phyloP scores from a whole-genome alignment of 306 rosid genomes.

The Astragalus membranaceus region DNA sequence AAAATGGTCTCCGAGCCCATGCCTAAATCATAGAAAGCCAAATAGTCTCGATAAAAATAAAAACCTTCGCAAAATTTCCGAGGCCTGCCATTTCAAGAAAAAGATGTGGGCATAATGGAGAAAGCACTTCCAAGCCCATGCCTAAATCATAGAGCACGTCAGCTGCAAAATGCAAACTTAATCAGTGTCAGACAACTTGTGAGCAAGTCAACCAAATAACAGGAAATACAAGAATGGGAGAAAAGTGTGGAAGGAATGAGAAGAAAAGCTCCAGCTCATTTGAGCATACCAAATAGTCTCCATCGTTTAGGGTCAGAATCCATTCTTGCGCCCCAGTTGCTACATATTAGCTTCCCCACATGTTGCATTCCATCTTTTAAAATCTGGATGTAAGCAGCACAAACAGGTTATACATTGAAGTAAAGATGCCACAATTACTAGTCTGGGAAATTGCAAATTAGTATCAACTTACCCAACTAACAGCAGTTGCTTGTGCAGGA shows the following conservation, averaged over 20 bases:
- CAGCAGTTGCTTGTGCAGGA: constrained; percentile 95
- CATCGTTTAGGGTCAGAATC: constrained; percentile 95
- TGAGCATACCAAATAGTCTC: constrained; percentile 73
- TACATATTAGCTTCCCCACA: constrained; percentile 86
- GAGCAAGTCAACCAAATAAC: not conserved
- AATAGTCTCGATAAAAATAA: not conserved
- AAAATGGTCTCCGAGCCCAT: no score
- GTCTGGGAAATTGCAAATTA: constrained; percentile 8
- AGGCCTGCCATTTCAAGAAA: constrained; percentile 94
- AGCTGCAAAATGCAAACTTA: constrained; percentile 53
- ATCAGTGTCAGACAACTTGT: constrained; percentile 22
- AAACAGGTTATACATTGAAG: not conserved
- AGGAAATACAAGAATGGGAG: not conserved
- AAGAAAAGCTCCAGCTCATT: constrained; percentile 2
- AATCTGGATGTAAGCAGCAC: constrained; percentile 40
- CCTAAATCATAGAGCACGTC: constrained; percentile 90
- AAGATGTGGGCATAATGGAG: constrained; percentile 95
- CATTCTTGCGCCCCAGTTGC: constrained; percentile 95
- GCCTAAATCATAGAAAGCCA: no score
- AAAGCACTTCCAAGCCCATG: constrained; percentile 88
- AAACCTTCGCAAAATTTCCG: constrained; percentile 89
- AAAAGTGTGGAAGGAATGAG: not conserved
- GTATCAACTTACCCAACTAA: constrained; percentile 77
- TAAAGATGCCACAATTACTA: not conserved
- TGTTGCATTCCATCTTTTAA: constrained; percentile 97